A percentile compares a stretch with the other conserved stretches of the same genome.
These are phyloP conservation scores for Cryptococcus sp. DNA, from an alignment of 1,284 basidiomycete genomes.

Conservation along the genomic window DNA sequence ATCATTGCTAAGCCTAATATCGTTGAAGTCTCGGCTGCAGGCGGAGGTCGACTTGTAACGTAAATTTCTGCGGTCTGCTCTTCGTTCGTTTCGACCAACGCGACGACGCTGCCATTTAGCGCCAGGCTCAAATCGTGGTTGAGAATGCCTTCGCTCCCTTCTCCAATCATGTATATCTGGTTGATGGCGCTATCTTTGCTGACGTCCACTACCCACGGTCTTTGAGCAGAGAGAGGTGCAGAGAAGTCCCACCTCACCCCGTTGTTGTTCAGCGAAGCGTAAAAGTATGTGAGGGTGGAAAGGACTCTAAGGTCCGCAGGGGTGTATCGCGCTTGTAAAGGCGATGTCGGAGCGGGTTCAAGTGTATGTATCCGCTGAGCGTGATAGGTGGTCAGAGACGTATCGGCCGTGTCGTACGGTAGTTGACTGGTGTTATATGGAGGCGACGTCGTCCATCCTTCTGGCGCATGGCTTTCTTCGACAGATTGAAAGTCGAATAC, in stretches of 20 bases:
- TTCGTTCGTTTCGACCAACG: slow-evolving; percentile 60
- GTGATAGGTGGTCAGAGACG: neutral
- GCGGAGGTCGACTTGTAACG: slow-evolving; percentile 59
- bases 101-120: slow-evolving; percentile 80
- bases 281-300: slow-evolving; percentile 77
- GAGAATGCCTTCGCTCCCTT: slow-evolving; percentile 73
- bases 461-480: slow-evolving; percentile 12
- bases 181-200: slow-evolving; percentile 58
- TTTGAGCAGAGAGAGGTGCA: slow-evolving; percentile 65
- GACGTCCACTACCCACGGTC: slow-evolving; percentile 69
- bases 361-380: slow-evolving; percentile 22
- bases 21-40: slow-evolving; percentile 61
- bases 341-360: slow-evolving; percentile 42
- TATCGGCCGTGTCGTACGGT: slow-evolving; percentile 10
- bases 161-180: slow-evolving; percentile 64
- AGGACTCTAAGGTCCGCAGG: slow-evolving; percentile 74
- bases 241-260: slow-evolving; percentile 64
- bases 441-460: slow-evolving; percentile 40
- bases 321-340: slow-evolving; percentile 60
- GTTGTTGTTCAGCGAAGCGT: slow-evolving; percentile 54
- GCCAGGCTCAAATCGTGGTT: slow-evolving; percentile 66
- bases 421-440: slow-evolving; percentile 15
- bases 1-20: slow-evolving; percentile 73
- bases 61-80: slow-evolving; percentile 64
- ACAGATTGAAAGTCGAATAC: slow-evolving; percentile 60